phyloP scores from a whole-genome alignment of 2,329 filamentous ascomycete species.

The Capronia americana region DNA sequence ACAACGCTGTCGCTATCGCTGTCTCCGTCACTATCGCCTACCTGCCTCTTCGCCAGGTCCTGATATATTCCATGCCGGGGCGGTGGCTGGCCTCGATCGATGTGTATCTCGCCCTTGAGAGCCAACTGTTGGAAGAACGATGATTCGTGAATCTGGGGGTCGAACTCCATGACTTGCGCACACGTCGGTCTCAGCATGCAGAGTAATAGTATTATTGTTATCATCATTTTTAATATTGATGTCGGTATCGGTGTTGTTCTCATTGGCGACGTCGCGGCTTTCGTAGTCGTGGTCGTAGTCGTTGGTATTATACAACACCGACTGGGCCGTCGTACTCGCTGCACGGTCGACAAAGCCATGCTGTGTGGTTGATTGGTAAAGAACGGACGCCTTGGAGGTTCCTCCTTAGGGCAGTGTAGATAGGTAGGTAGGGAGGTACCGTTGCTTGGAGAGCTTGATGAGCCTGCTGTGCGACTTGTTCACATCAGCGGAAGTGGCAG shows the following conservation, averaged over 20 bases:
- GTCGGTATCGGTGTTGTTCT: background rate
- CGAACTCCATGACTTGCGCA: conserved; percentile 23
- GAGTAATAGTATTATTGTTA: conserved; percentile 32
- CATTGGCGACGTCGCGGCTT: background rate
- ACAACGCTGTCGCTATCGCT: conserved; percentile 19
- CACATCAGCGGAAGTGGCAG: conserved; percentile 6
- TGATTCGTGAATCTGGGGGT: conserved; percentile 27
- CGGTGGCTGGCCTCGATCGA: conserved; percentile 31
- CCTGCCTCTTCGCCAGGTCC: conserved; percentile 25
- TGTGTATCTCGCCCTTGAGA: conserved; percentile 35
- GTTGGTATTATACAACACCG: conserved; percentile 11
- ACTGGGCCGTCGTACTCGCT: conserved; percentile 41
- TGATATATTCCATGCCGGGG: conserved; percentile 19
- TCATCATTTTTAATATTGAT: conserved; percentile 8
- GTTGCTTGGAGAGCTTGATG: background rate
- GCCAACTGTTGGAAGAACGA: conserved; percentile 27
- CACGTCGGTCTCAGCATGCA: conserved; percentile 18
- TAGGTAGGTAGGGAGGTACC: background rate
- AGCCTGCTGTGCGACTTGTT: background rate
- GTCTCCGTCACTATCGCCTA: conserved; percentile 9
- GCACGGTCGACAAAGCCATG: conserved; percentile 14
- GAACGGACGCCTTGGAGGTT: conserved; percentile 19
- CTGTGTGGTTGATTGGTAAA: background rate
- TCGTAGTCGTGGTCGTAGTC: background rate
- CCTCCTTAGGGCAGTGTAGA: conserved; percentile 4